Conservation (phyloP, 495 filamentous ascomycete species). For the Aspergillus ostianus region DNA sequence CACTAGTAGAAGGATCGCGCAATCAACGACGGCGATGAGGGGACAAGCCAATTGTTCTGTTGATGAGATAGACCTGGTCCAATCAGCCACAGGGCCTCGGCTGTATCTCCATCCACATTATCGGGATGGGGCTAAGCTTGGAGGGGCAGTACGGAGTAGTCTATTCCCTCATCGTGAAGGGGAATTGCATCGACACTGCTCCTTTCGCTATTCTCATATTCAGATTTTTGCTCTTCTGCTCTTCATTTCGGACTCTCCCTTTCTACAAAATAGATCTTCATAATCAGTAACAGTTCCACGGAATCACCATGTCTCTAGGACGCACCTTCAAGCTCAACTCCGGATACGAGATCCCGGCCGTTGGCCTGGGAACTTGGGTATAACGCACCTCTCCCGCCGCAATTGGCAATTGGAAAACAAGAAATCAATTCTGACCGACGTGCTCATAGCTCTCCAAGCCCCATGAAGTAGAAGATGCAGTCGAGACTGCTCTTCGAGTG, state of each 20-base stretch:
- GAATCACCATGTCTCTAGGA: slow-evolving; percentile 35
- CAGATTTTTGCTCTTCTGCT: background rate
- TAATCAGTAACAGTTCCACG: background rate
- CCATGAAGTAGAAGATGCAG: slow-evolving; percentile 49
- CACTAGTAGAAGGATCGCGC: no score
- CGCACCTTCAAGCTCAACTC: slow-evolving; percentile 41
- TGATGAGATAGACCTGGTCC: no score
- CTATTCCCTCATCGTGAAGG: slow-evolving; percentile 2
- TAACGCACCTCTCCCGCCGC: background rate
- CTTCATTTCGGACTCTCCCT: no score
- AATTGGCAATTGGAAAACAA: background rate
- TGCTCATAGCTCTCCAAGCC: slow-evolving; percentile 43
- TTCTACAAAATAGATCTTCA: no score
- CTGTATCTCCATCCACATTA: no score
- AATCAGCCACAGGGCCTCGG: no score
- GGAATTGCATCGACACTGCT: background rate
- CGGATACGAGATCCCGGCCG: slow-evolving; percentile 38
- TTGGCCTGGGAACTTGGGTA: slow-evolving; percentile 36
- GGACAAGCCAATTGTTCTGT: no score
- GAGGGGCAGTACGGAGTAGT: background rate
- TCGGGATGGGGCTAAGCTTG: no score
- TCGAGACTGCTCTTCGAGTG: slow-evolving; percentile 43
- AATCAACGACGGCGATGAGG: no score
- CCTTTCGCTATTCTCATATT: background rate
- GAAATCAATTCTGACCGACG: background rate